Evolutionary conservation across 2,329 filamentous ascomycete species (phyloP).

Genomic region (Alternaria consortialis): DNA sequence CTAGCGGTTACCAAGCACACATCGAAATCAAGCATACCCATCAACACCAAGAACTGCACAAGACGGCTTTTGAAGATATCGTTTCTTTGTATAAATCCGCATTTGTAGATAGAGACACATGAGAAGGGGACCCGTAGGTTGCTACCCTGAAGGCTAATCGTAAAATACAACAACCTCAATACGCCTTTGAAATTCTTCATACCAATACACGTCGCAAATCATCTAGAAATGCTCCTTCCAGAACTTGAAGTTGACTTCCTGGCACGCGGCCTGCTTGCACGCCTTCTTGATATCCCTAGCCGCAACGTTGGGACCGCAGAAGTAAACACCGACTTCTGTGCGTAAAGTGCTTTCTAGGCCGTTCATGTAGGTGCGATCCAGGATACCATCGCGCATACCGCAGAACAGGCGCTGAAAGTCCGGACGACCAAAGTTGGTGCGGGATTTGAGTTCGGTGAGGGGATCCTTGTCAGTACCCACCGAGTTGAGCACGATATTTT

Average conservation of each 20-base stretch:
- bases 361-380: constrained; percentile 83
- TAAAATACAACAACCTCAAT: constrained; percentile 9
- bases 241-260: constrained; percentile 91
- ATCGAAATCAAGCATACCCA: neutral
- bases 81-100: neutral
- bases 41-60: neutral
- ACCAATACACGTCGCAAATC: neutral
- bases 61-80: neutral
- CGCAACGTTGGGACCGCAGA: constrained; percentile 85
- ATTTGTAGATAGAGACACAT: constrained; percentile 4
- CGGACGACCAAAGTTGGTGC: constrained; percentile 94
- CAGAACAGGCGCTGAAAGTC: constrained; percentile 84
- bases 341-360: constrained; percentile 79
- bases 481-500: constrained; percentile 97
- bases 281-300: constrained; percentile 87
- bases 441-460: constrained; percentile 85
- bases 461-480: constrained; percentile 90
- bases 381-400: constrained; percentile 86
- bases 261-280: constrained; percentile 74
- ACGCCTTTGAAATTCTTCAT: neutral
- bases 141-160: constrained; percentile 12
- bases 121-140: constrained; percentile 13
- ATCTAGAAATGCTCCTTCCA: constrained; percentile 89
- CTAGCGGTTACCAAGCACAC: neutral
- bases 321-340: constrained; percentile 95